phyloP scores from a whole-genome alignment of 805 yeast genomes.

The Vanderwaltozyma verrucispora region DNA sequence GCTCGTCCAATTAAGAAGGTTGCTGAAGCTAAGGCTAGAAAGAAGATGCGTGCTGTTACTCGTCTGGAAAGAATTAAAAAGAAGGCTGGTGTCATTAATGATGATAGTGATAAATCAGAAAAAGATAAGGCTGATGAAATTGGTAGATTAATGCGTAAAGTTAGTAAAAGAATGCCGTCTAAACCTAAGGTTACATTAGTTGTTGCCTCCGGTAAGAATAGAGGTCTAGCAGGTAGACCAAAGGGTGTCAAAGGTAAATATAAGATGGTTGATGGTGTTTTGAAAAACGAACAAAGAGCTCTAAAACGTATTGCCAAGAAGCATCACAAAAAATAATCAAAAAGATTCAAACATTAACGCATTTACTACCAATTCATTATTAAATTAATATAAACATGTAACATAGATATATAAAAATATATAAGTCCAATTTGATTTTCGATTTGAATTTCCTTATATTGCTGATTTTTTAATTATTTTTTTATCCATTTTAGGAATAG shows the following conservation, averaged over 20 bases:
- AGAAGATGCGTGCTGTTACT: conserved; percentile 83
- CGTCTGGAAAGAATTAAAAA: conserved; percentile 82
- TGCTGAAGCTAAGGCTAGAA: conserved; percentile 94
- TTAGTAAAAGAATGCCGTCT: conserved; percentile 56
- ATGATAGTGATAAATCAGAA: conserved; percentile 78
- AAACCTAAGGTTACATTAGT: conserved; percentile 84
- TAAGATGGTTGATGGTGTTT: conserved; percentile 97
- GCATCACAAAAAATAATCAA: conserved; percentile 40
- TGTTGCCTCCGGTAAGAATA: conserved; percentile 77
- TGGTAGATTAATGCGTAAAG: conserved; percentile 69
- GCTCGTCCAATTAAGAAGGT: conserved; percentile 99
- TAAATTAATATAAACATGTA: neutral
- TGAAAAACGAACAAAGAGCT: conserved; percentile 96
- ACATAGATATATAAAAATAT: neutral
- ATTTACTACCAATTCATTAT: neutral
- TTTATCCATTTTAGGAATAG: neutral
- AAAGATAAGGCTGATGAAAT: conserved; percentile 93
- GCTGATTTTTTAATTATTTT: neutral
- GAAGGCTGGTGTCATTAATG: conserved; percentile 87
- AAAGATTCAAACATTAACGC: neutral
- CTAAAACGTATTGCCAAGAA: conserved; percentile 82
- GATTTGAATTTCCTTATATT: neutral
- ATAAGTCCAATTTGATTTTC: too few species aligned
- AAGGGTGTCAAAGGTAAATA: conserved; percentile 94
- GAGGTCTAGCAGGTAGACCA: conserved; percentile 89